Evolutionary conservation across 1,139 yeast genomes (phyloP), one percentile per base, ranked within the genome.

Genomic region (Geotrichum reessii): DNA sequence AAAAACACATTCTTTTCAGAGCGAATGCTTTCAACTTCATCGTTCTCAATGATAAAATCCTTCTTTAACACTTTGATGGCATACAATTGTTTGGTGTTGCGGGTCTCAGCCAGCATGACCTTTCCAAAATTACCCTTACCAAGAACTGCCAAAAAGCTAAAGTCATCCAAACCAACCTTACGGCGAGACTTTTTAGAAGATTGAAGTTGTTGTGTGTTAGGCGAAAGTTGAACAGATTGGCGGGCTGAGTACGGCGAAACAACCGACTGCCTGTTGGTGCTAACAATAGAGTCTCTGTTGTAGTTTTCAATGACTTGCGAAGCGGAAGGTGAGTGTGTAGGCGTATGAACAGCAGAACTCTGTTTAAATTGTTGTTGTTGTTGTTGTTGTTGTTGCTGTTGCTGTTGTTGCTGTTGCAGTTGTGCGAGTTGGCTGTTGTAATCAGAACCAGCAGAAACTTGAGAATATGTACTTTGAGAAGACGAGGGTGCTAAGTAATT

Each of bases 111-210:
- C 65, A 93, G 80, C 92, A 93, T 89, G 60, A 93, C 98, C 71
- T 93, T 93, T 75, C 99, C 99, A 72, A 93, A 93, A 72, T 93
- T 93, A 74, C 98, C 99, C 71, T 91, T 92, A 70, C 99, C 99
- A 64, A 93, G 79, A 8, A 93, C 99, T 11, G 97, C 95, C 68
- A 93, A 76, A 68, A 93, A 87, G 68, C 89, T 88, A 78, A 92
- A 93, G 74, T 93, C 98, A 72, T 93, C 98, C 64, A 93, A 80
- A 0, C 98, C 97, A 61, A 92, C 86, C 74, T 90, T 90, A 68
- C 87, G 82, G 51, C 69, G 64, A 6, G 66, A 59, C 44, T 65
- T 64, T 22, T 62, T 61, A 46, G 58, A 53, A 21, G 58, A 44
- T 8, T 46, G 47, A 0, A 66, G 64, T 6, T 61, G 48, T 33